Evolutionary conservation across 2,329 filamentous ascomycete genomes (phyloP).

Genomic region (Monosporascus ibericus): DNA sequence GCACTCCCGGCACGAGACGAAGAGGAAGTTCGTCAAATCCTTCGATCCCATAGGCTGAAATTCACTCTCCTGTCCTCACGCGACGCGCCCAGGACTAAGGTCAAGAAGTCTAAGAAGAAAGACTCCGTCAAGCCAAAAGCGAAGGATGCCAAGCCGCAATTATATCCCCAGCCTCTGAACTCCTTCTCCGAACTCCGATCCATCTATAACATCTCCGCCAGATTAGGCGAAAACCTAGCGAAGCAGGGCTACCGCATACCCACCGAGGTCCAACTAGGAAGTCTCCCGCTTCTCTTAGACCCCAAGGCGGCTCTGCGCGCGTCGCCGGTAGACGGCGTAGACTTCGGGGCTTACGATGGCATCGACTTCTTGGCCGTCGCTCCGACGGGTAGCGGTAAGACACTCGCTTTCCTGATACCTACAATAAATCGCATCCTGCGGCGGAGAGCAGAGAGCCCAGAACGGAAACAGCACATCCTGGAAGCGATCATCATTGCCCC

Average conservation of each 20-base stretch:
- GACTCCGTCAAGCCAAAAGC: constrained; percentile 37
- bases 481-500: constrained; percentile 69
- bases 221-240: constrained; percentile 70
- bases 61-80: constrained; percentile 64
- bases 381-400: constrained; percentile 95
- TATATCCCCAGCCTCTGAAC: constrained; percentile 75
- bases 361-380: constrained; percentile 83
- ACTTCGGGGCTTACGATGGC: constrained; percentile 20
- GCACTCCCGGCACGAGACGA: constrained; percentile 47
- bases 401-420: constrained; percentile 84
- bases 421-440: constrained; percentile 70
- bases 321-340: constrained; percentile 28
- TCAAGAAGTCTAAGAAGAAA: constrained; percentile 52
- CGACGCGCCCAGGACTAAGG: constrained; percentile 33
- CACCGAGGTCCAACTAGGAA: constrained; percentile 89
- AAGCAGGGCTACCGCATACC: constrained; percentile 82
- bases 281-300: constrained; percentile 69
- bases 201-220: constrained; percentile 66
- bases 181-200: constrained; percentile 68
- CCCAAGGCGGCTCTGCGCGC: constrained; percentile 42
- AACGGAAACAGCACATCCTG: constrained; percentile 44
- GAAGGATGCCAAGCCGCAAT: constrained; percentile 50
- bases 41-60: constrained; percentile 80
- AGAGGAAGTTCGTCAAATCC: constrained; percentile 65
- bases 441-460: constrained; percentile 39